Conservation (phyloP, 768 basidiomycete species). For the Xerocomellus amylosporus region DNA sequence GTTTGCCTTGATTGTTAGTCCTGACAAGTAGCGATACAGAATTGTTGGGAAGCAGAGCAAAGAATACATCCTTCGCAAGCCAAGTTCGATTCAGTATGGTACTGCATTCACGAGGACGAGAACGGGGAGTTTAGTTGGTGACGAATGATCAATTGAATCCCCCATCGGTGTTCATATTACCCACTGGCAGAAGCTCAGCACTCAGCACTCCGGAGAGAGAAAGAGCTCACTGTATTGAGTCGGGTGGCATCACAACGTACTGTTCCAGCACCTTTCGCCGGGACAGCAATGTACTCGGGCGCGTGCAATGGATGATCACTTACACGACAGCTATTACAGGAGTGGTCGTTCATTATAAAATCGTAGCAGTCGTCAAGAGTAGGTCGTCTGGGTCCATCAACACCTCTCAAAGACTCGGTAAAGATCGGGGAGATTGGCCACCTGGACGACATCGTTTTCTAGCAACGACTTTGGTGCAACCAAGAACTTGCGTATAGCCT, state of each 20-base stretch:
- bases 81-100: no score
- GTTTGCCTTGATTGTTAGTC: conserved; percentile 49
- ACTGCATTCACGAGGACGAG: no score
- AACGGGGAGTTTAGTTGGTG: no score
- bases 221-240: no score
- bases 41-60: background rate
- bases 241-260: no score
- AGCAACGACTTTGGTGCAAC: conserved; percentile 62
- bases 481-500: conserved; percentile 77
- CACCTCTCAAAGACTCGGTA: conserved; percentile 96
- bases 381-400: conserved; percentile 35
- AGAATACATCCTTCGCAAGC: background rate
- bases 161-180: no score
- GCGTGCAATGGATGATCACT: background rate
- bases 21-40: background rate
- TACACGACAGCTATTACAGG: background rate
- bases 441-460: conserved; percentile 76
- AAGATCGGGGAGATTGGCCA: conserved; percentile 86
- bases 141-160: no score
- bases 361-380: conserved; percentile 1
- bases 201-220: no score
- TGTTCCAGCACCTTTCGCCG: no score
- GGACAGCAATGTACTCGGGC: no score
- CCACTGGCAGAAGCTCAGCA: no score
- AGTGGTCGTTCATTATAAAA: background rate